Conservation (phyloP, 805 yeast genomes). For the Cyberlindnera galapagoensis region DNA sequence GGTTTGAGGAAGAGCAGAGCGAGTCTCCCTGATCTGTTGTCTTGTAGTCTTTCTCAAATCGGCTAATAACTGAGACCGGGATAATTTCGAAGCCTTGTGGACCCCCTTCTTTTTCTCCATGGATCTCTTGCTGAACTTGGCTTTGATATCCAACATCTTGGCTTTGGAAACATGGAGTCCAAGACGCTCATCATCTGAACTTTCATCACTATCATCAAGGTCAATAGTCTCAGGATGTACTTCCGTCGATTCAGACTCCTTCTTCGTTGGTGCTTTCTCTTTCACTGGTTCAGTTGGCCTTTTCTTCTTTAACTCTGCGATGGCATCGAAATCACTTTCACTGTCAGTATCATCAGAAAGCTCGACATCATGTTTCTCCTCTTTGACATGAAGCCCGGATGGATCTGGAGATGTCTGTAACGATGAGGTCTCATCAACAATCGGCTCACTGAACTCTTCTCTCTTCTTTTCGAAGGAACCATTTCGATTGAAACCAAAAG, state of each 20-base stretch:
- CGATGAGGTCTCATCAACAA: constrained; percentile 11
- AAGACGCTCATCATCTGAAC: constrained; percentile 18
- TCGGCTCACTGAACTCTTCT: constrained; percentile 2
- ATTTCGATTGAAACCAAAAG: constrained; percentile 17
- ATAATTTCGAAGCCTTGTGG: constrained; percentile 11
- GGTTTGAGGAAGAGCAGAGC: constrained; percentile 34
- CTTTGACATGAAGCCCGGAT: too few relatives aligned
- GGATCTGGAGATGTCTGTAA: constrained; percentile 4
- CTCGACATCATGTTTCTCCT: constrained; percentile 5
- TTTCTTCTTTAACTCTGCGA: constrained; percentile 1
- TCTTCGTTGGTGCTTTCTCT: constrained; percentile 1
- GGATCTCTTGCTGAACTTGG: constrained; percentile 27
- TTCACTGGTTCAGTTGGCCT: background rate
- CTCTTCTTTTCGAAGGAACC: constrained; percentile 3
- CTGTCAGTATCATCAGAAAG: constrained; percentile 11
- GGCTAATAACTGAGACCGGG: constrained; percentile 27
- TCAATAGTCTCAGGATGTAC: constrained; percentile 8
- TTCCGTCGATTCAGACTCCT: constrained; percentile 2
- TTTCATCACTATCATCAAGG: constrained; percentile 18
- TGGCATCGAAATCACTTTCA: constrained; percentile 9
- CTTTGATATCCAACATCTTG: constrained; percentile 28
- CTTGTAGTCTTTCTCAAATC: constrained; percentile 38
- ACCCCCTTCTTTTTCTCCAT: constrained; percentile 8
- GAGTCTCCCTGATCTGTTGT: constrained; percentile 44
- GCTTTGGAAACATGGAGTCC: constrained; percentile 26